Conservation (phyloP, 345 rosid genomes). For the Carallia pectinifolia region DNA sequence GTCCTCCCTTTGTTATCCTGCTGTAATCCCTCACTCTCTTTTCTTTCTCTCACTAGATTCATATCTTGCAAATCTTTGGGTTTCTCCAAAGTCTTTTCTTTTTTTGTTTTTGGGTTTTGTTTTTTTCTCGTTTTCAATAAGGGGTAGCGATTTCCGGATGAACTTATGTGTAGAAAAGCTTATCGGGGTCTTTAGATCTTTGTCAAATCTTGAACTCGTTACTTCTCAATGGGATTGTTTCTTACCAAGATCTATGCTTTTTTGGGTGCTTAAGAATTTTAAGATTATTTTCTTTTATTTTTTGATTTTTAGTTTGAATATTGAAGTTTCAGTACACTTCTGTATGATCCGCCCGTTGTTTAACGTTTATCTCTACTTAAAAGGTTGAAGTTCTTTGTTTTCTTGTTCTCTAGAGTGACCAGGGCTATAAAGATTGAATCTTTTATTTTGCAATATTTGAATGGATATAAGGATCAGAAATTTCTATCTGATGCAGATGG, state of each 20-base stretch:
- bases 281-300: too few species aligned
- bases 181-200: background rate
- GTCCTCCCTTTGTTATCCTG: conserved; percentile 92
- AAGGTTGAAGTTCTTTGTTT: too few species aligned
- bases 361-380: too few species aligned
- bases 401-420: too few species aligned
- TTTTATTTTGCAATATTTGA: background rate
- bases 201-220: background rate
- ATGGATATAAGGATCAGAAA: background rate
- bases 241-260: background rate
- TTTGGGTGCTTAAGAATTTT: background rate
- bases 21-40: conserved; percentile 49
- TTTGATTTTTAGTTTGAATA: too few species aligned
- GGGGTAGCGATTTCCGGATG: background rate
- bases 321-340: too few species aligned
- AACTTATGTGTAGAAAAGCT: background rate
- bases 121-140: background rate
- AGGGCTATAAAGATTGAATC: background rate
- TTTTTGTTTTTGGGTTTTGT: background rate
- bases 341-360: too few species aligned
- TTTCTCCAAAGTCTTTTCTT: background rate
- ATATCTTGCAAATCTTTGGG: background rate
- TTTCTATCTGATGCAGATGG: conserved; percentile 62
- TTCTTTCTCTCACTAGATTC: background rate
- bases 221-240: background rate